Percentiles rank a stretch among this genome's conserved stretches.
These are phyloP conservation scores for Fagus sylvatica DNA, from an alignment of 306 rosid genomes.

Conservation along the genomic window DNA sequence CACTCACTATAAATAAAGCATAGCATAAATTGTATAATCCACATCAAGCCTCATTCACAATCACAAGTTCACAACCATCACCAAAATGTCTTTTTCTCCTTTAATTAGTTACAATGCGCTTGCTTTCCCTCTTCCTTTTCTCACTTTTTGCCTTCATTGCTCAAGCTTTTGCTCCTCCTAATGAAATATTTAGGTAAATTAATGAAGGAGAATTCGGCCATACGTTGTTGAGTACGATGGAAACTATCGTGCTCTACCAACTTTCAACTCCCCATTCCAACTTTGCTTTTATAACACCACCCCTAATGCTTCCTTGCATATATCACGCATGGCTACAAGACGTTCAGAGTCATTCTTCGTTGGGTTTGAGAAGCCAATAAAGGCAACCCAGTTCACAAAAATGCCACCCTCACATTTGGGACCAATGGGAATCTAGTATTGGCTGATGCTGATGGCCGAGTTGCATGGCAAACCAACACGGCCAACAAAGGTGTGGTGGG, in stretches of 20 bases:
- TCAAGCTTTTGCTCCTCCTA: constrained; percentile 50
- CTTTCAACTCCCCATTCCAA: constrained; percentile 54
- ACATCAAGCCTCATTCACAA: background rate
- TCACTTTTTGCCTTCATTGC: constrained; percentile 23
- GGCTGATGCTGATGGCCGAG: constrained; percentile 53
- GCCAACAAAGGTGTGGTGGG: constrained; percentile 61
- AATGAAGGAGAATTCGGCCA: constrained; percentile 53
- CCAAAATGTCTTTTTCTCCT: constrained; percentile 24
- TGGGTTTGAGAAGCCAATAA: constrained; percentile 78
- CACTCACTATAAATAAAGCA: constrained; percentile 4
- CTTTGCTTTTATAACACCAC: constrained; percentile 17
- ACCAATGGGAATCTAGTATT: constrained; percentile 58
- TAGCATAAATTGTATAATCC: background rate
- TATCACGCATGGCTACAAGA: constrained; percentile 45
- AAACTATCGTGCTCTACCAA: constrained; percentile 36
- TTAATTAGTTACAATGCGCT: background rate
- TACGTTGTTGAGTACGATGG: constrained; percentile 51
- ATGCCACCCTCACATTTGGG: constrained; percentile 59
- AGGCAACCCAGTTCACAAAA: constrained; percentile 27
- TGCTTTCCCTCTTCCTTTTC: constrained; percentile 28
- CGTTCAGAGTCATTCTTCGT: constrained; percentile 48
- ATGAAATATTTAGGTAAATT: constrained; percentile 46
- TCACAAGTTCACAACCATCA: background rate
- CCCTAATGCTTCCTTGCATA: constrained; percentile 60
- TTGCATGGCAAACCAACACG: constrained; percentile 73